Evolutionary conservation across 169 alveolate genomes (phyloP).

Genomic region (Plasmodium knowlesi): DNA sequence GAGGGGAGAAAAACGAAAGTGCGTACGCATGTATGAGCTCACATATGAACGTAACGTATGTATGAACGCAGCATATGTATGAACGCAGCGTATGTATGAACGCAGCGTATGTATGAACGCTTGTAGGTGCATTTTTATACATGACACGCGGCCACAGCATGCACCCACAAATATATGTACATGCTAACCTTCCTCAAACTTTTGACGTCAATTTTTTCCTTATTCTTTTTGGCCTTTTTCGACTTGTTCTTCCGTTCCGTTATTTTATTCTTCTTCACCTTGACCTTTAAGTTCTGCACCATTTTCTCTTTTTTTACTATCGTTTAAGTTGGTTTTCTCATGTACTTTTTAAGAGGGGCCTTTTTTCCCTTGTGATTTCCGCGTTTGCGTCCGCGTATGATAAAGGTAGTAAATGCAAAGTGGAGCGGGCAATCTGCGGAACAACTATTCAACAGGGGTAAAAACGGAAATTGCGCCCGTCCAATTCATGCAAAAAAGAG

Average conservation of each 20-base stretch:
- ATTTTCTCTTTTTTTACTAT: slow-evolving; percentile 1
- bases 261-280: slow-evolving; percentile 44
- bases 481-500: not conserved
- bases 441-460: not conserved
- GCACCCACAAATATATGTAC: not conserved
- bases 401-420: not conserved
- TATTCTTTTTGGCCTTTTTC: slow-evolving; percentile 34
- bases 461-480: not conserved
- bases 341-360: not conserved
- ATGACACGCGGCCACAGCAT: not conserved
- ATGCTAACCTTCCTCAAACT: slow-evolving; percentile 55
- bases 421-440: not conserved
- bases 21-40: not conserved
- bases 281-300: slow-evolving; percentile 66
- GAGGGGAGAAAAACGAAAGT: not conserved
- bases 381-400: not conserved
- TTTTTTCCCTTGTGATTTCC: not conserved
- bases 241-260: slow-evolving; percentile 71
- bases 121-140: not conserved
- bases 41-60: not conserved
- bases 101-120: not conserved
- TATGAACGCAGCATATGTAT: not conserved
- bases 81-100: no score
- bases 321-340: not conserved
- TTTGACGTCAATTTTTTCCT: slow-evolving; percentile 51